These are phyloP conservation scores for Baudoinia panamericana DNA, from an alignment of 495 filamentous ascomycete species.

Conservation along the genomic window DNA sequence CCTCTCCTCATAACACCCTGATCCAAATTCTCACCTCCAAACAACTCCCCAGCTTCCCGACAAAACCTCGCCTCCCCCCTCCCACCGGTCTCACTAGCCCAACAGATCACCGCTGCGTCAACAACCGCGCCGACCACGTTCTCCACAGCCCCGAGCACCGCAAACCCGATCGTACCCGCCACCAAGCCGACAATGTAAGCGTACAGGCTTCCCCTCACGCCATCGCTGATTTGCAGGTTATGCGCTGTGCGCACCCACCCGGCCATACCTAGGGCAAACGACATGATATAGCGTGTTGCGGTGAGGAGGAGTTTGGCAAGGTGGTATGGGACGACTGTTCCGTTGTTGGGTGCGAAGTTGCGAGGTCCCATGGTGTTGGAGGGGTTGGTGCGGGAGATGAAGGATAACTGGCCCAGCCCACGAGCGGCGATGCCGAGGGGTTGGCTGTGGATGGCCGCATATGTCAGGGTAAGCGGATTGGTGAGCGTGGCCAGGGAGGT, in stretches of 20 bases:
- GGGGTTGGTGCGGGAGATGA: conserved; percentile 46
- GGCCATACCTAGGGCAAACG: conserved; percentile 78
- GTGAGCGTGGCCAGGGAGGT: conserved; percentile 72
- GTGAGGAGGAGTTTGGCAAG: conserved; percentile 86
- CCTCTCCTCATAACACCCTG: not conserved
- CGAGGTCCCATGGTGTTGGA: conserved; percentile 50
- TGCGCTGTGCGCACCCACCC: conserved; percentile 91
- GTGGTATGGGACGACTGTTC: conserved; percentile 55
- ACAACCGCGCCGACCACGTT: conserved; percentile 83
- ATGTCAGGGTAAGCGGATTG: conserved; percentile 81
- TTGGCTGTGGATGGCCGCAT: conserved; percentile 85
- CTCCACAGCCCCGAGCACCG: conserved; percentile 86
- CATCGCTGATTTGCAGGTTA: conserved; percentile 42
- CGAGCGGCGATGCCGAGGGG: conserved; percentile 60
- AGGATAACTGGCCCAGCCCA: conserved; percentile 62
- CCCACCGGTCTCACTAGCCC: conserved; percentile 71
- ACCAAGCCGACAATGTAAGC: conserved; percentile 89
- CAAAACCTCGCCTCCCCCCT: conserved; percentile 61
- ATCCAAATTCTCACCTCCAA: conserved; percentile 42
- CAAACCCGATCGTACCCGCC: conserved; percentile 89
- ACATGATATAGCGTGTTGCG: conserved; percentile 79
- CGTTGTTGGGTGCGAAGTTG: conserved; percentile 34
- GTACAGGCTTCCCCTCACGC: conserved; percentile 69
- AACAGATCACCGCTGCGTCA: conserved; percentile 85
- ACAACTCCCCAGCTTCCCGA: conserved; percentile 71